phyloP scores from a whole-genome alignment of 2,329 filamentous ascomycete genomes.

The Plenodomus biglobosus region DNA sequence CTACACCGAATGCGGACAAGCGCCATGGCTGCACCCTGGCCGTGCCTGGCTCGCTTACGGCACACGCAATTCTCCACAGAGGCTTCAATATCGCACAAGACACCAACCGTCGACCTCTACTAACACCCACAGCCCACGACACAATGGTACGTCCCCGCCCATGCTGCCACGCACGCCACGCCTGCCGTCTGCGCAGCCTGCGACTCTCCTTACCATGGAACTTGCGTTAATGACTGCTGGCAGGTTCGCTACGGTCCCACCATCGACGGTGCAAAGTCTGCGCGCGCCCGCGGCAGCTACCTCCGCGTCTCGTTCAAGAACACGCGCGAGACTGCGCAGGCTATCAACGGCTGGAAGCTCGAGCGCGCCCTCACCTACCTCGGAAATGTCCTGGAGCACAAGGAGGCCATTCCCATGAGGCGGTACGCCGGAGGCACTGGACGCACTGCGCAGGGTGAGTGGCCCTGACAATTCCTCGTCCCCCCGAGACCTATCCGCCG shows the following conservation, averaged over 20 bases:
- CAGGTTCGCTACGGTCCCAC: conserved; percentile 46
- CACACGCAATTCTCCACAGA: conserved; percentile 4
- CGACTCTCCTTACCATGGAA: conserved; percentile 9
- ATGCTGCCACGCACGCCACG: conserved; percentile 5
- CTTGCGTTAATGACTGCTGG: conserved; percentile 27
- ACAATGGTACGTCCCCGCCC: conserved; percentile 47
- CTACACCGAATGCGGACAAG: neutral
- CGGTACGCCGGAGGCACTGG: conserved; percentile 95
- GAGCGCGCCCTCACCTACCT: conserved; percentile 94
- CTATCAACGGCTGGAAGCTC: conserved; percentile 99
- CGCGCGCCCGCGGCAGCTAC: conserved; percentile 97
- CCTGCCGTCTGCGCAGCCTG: neutral
- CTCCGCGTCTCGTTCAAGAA: conserved; percentile 99
- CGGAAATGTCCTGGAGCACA: conserved; percentile 96
- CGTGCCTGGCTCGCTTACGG: neutral
- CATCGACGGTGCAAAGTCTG: conserved; percentile 62
- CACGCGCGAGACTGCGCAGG: conserved; percentile 98
- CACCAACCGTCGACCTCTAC: conserved; percentile 19
- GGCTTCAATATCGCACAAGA: conserved; percentile 7
- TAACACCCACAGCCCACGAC: conserved; percentile 44
- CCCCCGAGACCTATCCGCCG: neutral
- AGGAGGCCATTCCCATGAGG: conserved; percentile 97
- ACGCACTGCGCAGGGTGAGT: conserved; percentile 96
- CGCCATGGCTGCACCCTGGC: neutral
- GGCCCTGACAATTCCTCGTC: conserved; percentile 1